Conservation (phyloP, 2,329 filamentous ascomycete genomes). For the Pestalotiopsis sp. region DNA sequence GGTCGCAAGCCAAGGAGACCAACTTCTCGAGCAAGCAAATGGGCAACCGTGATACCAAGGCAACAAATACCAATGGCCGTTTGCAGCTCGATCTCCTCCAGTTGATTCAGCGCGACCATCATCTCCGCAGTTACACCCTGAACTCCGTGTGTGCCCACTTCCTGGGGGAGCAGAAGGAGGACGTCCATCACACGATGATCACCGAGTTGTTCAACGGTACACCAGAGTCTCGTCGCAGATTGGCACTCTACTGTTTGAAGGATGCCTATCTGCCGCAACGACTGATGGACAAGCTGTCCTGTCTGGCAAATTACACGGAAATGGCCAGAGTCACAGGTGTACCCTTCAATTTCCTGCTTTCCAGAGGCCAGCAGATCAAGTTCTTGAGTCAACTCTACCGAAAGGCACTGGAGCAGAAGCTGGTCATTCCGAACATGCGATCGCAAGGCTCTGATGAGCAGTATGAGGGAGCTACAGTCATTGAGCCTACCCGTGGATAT, state of each 20-base stretch:
- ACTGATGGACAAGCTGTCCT: slow-evolving; percentile 96
- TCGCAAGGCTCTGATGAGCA: slow-evolving; percentile 78
- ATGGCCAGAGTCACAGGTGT: slow-evolving; percentile 99
- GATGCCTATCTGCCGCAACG: slow-evolving; percentile 95
- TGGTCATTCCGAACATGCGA: slow-evolving; percentile 88
- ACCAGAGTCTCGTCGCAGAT: slow-evolving; percentile 83
- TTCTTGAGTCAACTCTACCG: slow-evolving; percentile 97
- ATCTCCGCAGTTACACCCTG: slow-evolving; percentile 93
- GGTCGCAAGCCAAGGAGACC: slow-evolving; percentile 73
- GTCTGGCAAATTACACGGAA: slow-evolving; percentile 98
- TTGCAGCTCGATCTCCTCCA: slow-evolving; percentile 95
- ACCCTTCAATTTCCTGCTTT: slow-evolving; percentile 91
- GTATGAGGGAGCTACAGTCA: slow-evolving; percentile 97
- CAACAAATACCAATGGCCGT: slow-evolving; percentile 92
- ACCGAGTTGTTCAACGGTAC: slow-evolving; percentile 98
- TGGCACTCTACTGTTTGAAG: slow-evolving; percentile 96
- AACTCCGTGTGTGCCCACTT: slow-evolving; percentile 97
- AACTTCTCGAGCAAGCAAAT: slow-evolving; percentile 98
- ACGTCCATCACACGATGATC: slow-evolving; percentile 99
- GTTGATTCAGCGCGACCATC: slow-evolving; percentile 90
- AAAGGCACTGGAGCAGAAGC: slow-evolving; percentile 88
- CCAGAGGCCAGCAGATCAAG: slow-evolving; percentile 94
- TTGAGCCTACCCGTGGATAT: slow-evolving; percentile 90
- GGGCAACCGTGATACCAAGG: slow-evolving; percentile 92
- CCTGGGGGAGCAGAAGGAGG: slow-evolving; percentile 95